These are phyloP conservation scores for Ustilago cynodontis DNA, from an alignment of 1,284 basidiomycete genomes.

Conservation along the genomic window DNA sequence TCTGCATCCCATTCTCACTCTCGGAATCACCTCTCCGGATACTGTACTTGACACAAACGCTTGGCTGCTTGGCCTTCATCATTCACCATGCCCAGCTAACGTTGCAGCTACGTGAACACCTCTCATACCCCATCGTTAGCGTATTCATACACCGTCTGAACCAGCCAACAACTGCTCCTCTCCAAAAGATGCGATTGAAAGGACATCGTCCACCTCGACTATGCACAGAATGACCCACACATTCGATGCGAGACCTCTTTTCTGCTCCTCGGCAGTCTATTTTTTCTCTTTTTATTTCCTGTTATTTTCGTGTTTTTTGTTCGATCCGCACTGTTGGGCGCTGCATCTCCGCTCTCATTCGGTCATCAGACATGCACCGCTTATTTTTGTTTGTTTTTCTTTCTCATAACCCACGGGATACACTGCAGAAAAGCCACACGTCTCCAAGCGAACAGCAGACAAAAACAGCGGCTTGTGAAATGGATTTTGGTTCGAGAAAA, in stretches of 20 bases:
- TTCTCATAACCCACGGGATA: neutral
- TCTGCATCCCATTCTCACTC: too few species aligned
- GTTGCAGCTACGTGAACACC: too few species aligned
- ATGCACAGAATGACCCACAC: neutral
- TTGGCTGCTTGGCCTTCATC: neutral
- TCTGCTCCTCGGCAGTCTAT: slow-evolving; percentile 3
- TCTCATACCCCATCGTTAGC: too few species aligned
- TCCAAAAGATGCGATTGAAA: too few species aligned
- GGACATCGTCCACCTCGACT: neutral
- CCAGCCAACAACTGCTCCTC: neutral
- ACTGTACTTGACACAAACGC: neutral
- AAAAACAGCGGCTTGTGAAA: neutral
- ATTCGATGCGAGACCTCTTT: neutral
- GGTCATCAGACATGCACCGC: slow-evolving; percentile 21
- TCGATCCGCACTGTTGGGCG: slow-evolving; percentile 5
- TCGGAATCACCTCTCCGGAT: neutral
- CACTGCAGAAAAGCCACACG: neutral
- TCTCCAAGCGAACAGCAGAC: too few species aligned
- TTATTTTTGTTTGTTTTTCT: neutral
- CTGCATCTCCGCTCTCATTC: slow-evolving; percentile 10
- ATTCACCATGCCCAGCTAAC: neutral
- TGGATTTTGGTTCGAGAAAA: neutral
- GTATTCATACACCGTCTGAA: too few species aligned
- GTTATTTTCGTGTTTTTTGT: neutral
- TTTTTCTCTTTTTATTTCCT: neutral